These are phyloP conservation scores for Coniella vitis DNA, from an alignment of 2,329 filamentous ascomycete genomes.

Conservation along the genomic window DNA sequence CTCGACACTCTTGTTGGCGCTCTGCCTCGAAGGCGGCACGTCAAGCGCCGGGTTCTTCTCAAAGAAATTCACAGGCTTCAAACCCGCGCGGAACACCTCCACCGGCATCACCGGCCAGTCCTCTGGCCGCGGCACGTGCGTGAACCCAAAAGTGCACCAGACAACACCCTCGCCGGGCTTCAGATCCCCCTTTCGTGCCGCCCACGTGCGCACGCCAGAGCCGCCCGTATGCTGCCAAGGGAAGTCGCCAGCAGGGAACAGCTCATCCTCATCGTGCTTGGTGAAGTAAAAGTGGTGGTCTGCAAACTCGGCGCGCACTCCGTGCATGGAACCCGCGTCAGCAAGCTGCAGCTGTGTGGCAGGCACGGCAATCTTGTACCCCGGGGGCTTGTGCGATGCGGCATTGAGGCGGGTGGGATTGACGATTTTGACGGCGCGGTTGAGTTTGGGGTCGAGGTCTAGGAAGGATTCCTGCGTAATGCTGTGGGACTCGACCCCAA, in stretches of 20 bases:
- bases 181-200: conserved; percentile 33
- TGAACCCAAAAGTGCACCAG: conserved; percentile 32
- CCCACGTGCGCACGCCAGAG: conserved; percentile 33
- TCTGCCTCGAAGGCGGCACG: conserved; percentile 14
- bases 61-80: conserved; percentile 46
- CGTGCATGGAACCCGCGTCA: conserved; percentile 44
- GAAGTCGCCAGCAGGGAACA: conserved; percentile 53
- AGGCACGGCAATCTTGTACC: conserved; percentile 43
- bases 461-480: not conserved
- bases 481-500: conserved; percentile 1
- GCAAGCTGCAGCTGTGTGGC: conserved; percentile 51
- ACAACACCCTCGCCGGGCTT: conserved; percentile 4
- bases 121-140: conserved; percentile 47
- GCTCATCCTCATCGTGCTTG: conserved; percentile 48
- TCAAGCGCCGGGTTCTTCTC: conserved; percentile 40
- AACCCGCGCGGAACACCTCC: conserved; percentile 43
- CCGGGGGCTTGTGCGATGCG: conserved; percentile 39
- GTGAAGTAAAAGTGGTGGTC: conserved; percentile 53
- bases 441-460: conserved; percentile 1
- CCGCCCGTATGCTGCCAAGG: conserved; percentile 49
- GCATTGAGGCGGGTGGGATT: conserved; percentile 48
- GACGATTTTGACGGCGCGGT: conserved; percentile 21
- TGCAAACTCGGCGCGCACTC: conserved; percentile 52
- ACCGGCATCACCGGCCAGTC: conserved; percentile 55
- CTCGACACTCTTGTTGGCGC: conserved; percentile 1